Evolutionary conservation across 345 rosid species (phyloP).

Genomic region (Kandelia obovata): DNA sequence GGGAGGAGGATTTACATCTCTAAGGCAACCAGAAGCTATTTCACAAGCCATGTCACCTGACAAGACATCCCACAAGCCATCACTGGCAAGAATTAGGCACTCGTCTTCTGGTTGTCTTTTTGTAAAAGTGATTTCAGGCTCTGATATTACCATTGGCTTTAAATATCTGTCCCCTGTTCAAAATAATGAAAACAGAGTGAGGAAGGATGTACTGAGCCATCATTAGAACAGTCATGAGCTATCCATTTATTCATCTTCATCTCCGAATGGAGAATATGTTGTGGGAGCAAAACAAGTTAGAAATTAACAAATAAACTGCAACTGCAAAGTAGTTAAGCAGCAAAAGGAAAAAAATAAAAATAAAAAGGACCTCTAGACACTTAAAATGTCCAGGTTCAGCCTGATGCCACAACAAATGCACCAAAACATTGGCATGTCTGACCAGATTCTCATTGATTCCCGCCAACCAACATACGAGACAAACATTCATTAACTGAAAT

Average conservation of each 20-base stretch:
- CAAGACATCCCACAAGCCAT: slow-evolving; percentile 81
- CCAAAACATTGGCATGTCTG: neutral
- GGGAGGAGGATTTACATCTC: slow-evolving; percentile 18
- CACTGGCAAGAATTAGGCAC: slow-evolving; percentile 68
- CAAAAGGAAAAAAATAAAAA: neutral
- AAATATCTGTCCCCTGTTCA: slow-evolving; percentile 62
- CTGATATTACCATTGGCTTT: slow-evolving; percentile 61
- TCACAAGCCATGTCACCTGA: slow-evolving; percentile 61
- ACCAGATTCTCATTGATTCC: neutral
- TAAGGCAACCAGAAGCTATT: slow-evolving; percentile 56
- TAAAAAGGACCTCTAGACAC: too few relatives aligned
- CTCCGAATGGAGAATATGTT: too few relatives aligned
- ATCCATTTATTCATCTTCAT: too few relatives aligned
- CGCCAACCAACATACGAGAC: neutral
- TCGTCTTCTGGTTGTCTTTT: slow-evolving; percentile 56
- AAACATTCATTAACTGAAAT: neutral
- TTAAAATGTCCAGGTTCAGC: neutral
- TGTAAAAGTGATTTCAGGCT: slow-evolving; percentile 54
- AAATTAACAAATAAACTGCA: neutral
- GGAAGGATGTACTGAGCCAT: neutral
- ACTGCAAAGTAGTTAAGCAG: neutral
- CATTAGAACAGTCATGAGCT: too few relatives aligned
- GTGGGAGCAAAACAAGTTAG: neutral
- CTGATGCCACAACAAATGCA: neutral
- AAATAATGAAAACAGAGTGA: neutral